Base-by-base conservation (phyloP, 805 yeast genomes). In the Barnettozyma pratensis region DNA sequence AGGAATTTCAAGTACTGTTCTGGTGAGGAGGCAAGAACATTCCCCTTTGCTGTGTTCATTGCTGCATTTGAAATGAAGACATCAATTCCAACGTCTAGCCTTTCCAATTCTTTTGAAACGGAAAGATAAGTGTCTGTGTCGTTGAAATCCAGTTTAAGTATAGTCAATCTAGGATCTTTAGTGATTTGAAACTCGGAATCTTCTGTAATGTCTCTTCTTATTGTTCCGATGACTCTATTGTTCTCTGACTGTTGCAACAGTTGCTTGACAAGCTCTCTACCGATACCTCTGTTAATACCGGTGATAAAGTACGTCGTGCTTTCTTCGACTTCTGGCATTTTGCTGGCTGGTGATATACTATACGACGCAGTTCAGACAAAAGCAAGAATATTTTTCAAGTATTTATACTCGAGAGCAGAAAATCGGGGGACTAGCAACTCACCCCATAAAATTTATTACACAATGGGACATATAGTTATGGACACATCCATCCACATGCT, bases 61-160 rank as follows among this genome's bases (percentile, higher is more conserved):
- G 68, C 73, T 7, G 71, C 70, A 52, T 69, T 70, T 27, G 66
- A 59, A 40, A 70, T 63, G 39, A 64, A 65, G 4, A 67, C 64
- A 54, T 70, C 73, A 46, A 70, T 64, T 1, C 54, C 57, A 40
- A 53, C 40, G 11, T 55, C 48, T n/a, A 60, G 37, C 30, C 42
- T 48, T 35, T 51, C 49, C 35, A 60, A 42, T 37, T 60, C 64
- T 7, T 46, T 42, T 1, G 54, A 44, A 5, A 60, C 37, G 2
- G 54, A 45, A 7, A 45, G 39, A 39, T 51, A 48, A 2, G 54
- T 42, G 11, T 56, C 54, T 0, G 46, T 42, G 19, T 55, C 56
- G 10, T 50, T 42, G 39, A 53, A 55, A 30, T 60, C 63, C 4
- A 59, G 42, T 44, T 45, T 53, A n/a, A 60, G 37, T 4, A 60